phyloP scores from a whole-genome alignment of 495 filamentous ascomycete species.

The Trichoderma orchidacearum region DNA sequence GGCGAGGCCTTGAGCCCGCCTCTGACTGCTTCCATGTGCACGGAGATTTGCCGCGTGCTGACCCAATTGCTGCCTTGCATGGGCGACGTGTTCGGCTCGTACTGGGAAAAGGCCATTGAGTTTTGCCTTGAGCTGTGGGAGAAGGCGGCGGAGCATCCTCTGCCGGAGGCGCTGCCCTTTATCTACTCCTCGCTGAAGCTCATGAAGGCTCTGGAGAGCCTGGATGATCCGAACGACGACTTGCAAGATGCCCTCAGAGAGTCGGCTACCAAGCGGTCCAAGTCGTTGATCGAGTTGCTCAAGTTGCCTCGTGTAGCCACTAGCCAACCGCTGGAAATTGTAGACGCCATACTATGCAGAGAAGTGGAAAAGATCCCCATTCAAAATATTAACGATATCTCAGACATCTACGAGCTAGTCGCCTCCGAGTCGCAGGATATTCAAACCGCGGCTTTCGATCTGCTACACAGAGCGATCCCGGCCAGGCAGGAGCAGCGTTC shows the following conservation, averaged over 20 bases:
- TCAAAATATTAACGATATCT: constrained; percentile 37
- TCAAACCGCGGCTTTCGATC: constrained; percentile 65
- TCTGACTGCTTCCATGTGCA: constrained; percentile 33
- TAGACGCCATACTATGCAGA: constrained; percentile 54
- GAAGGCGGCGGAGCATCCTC: constrained; percentile 18
- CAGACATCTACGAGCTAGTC: constrained; percentile 55
- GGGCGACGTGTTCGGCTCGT: constrained; percentile 64
- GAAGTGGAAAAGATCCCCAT: constrained; percentile 45
- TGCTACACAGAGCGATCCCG: constrained; percentile 69
- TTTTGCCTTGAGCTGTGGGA: constrained; percentile 43
- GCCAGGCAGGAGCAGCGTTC: constrained; percentile 68
- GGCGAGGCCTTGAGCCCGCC: constrained; percentile 32
- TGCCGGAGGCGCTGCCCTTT: constrained; percentile 35
- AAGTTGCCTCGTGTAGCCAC: constrained; percentile 23
- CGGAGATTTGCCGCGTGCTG: constrained; percentile 48
- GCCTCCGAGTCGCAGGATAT: constrained; percentile 61
- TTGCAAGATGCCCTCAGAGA: constrained; percentile 58
- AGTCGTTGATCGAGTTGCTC: constrained; percentile 48
- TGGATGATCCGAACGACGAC: constrained; percentile 71
- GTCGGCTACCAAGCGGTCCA: constrained; percentile 30
- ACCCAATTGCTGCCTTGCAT: constrained; percentile 54
- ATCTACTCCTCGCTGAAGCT: constrained; percentile 62
- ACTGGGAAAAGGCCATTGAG: constrained; percentile 61
- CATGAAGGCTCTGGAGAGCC: constrained; percentile 40
- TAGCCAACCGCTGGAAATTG: constrained; percentile 33